A percentile compares a stretch with the other conserved stretches of the same genome.
These are phyloP conservation scores for Cladosporium sp. DNA, from an alignment of 2,329 filamentous ascomycete genomes.

Conservation along the genomic window DNA sequence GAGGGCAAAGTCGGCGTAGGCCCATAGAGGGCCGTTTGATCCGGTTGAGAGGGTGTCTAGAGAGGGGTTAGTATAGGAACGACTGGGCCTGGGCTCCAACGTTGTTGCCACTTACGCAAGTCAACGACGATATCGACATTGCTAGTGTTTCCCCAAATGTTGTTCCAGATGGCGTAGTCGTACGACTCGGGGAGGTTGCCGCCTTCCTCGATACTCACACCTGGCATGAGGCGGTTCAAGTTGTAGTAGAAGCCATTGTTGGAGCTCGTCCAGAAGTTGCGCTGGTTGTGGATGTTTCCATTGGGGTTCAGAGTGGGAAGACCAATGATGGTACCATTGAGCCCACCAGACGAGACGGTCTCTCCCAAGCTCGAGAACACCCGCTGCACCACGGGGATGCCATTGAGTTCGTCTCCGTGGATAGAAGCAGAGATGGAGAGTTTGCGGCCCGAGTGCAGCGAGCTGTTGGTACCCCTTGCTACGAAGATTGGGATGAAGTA, in stretches of 20 bases:
- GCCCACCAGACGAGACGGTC: conserved; percentile 32
- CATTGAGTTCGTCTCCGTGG: conserved; percentile 43
- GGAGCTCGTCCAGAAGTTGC: conserved; percentile 40
- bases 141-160: conserved; percentile 40
- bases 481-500: conserved; percentile 42
- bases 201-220: conserved; percentile 37
- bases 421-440: conserved; percentile 41
- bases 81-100: not conserved
- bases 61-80: not conserved
- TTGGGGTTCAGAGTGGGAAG: conserved; percentile 42
- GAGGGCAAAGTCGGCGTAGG: conserved; percentile 41
- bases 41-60: conserved; percentile 40
- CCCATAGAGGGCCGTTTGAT: conserved; percentile 41
- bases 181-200: conserved; percentile 23
- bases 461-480: conserved; percentile 40
- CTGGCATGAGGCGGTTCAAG: conserved; percentile 63
- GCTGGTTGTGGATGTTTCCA: conserved; percentile 42
- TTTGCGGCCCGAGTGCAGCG: conserved; percentile 38
- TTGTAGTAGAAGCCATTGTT: conserved; percentile 57
- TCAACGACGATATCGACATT: conserved; percentile 44
- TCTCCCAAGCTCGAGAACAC: conserved; percentile 40
- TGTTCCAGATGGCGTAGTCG: conserved; percentile 41
- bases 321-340: conserved; percentile 38
- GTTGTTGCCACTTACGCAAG: conserved; percentile 23
- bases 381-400: conserved; percentile 39